A percentile compares a stretch with the other conserved stretches of the same genome.
Conservation (phyloP, 208 protist genomes). For the Crithidia thermophila region DNA sequence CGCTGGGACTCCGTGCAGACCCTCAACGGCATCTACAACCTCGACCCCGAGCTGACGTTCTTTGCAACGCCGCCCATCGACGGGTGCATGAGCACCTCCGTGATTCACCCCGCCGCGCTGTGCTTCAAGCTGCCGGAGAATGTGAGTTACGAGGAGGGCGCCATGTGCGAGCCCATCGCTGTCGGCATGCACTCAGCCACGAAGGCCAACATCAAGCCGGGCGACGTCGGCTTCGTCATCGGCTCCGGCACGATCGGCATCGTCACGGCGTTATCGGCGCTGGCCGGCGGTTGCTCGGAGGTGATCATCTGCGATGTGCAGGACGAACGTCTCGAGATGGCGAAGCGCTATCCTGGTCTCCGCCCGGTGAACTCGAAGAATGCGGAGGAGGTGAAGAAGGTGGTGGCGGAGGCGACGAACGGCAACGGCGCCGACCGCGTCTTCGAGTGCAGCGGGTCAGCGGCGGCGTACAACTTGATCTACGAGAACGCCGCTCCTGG, state of each 20-base stretch:
- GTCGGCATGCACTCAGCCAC: conserved; percentile 64
- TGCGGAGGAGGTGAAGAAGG: conserved; percentile 26
- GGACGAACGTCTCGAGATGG: conserved; percentile 38
- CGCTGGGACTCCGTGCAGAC: conserved; percentile 58
- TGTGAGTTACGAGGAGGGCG: conserved; percentile 69
- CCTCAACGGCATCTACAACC: conserved; percentile 67
- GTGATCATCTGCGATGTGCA: conserved; percentile 47
- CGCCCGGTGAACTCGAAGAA: conserved; percentile 40
- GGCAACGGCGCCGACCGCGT: conserved; percentile 43
- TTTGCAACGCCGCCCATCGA: conserved; percentile 72
- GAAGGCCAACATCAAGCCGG: conserved; percentile 50
- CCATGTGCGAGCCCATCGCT: conserved; percentile 68
- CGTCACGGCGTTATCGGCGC: conserved; percentile 45
- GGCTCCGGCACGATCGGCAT: conserved; percentile 56
- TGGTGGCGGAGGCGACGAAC: conserved; percentile 36
- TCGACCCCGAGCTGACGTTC: conserved; percentile 72
- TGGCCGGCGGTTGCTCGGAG: conserved; percentile 51
- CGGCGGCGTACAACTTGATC: conserved; percentile 39
- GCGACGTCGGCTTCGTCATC: conserved; percentile 38
- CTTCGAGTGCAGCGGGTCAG: conserved; percentile 52
- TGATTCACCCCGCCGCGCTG: conserved; percentile 61
- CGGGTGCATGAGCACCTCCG: conserved; percentile 49
- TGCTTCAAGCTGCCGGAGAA: conserved; percentile 69
- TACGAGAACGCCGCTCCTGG: conserved; percentile 44
- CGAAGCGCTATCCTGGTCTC: conserved; percentile 34